phyloP scores from a whole-genome alignment of 768 basidiomycete species.

The Phallus indusiatus region DNA sequence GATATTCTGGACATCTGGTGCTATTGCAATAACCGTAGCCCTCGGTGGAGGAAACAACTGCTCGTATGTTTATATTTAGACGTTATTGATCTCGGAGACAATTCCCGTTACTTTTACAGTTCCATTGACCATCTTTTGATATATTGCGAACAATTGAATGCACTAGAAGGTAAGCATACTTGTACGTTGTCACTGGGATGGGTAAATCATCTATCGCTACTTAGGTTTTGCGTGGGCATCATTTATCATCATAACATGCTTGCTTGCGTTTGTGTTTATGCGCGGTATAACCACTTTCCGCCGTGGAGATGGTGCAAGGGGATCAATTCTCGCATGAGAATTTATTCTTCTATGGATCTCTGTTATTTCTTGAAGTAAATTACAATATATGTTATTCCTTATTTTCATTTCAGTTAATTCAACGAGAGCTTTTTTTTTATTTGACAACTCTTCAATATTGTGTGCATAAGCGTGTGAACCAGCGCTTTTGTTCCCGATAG shows the following conservation, averaged over 20 bases:
- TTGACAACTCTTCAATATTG: too few species aligned
- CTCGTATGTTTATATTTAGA: conserved; percentile 30
- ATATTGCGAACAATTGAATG: conserved; percentile 73
- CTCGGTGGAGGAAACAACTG: conserved; percentile 68
- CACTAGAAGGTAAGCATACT: conserved; percentile 32
- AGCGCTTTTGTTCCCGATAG: background rate
- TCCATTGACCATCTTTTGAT: conserved; percentile 31
- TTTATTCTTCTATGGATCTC: background rate
- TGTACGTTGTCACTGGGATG: background rate
- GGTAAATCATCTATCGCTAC: background rate
- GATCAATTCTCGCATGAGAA: conserved; percentile 28
- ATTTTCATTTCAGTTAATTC: too few species aligned
- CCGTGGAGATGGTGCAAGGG: conserved; percentile 59
- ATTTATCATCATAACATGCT: conserved; percentile 59
- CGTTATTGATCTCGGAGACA: background rate
- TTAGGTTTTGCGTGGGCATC: conserved; percentile 58
- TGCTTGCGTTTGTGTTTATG: conserved; percentile 46
- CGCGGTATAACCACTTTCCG: conserved; percentile 51
- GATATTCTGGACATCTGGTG: conserved; percentile 71
- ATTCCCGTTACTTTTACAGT: conserved; percentile 14
- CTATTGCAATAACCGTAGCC: conserved; percentile 56
- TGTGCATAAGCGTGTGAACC: background rate
- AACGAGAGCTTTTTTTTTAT: too few species aligned
- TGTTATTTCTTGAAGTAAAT: background rate
- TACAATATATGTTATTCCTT: background rate